Conservation (phyloP, 169 alveolate genomes). For the Eimeria tenella region DNA sequence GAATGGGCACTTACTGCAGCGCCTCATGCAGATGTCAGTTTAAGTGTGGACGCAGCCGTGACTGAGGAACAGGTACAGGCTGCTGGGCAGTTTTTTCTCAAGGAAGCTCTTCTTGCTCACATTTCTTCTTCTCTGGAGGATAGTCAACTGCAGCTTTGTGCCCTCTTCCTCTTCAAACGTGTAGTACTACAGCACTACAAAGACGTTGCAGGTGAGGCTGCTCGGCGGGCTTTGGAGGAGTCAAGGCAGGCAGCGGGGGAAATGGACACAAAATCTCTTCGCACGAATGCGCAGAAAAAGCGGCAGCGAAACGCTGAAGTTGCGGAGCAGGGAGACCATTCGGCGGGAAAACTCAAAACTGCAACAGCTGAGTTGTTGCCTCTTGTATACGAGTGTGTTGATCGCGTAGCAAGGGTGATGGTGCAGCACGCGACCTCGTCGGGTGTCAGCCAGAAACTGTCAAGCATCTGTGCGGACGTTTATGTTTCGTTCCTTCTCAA, state of each 20-base stretch:
- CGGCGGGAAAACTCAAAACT: not conserved
- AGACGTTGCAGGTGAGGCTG: conserved; percentile 65
- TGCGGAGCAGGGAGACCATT: conserved; percentile 2
- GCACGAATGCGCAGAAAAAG: conserved; percentile 37
- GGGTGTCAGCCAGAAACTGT: conserved; percentile 55
- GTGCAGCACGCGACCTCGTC: conserved; percentile 75
- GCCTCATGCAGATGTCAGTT: conserved; percentile 24
- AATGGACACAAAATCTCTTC: conserved; percentile 18
- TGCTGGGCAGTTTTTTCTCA: conserved; percentile 41
- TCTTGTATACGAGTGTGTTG: conserved; percentile 68
- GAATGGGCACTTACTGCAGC: not conserved
- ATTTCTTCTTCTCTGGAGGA: conserved; percentile 74
- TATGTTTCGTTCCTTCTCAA: conserved; percentile 78
- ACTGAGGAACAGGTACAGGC: conserved; percentile 69
- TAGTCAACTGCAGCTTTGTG: conserved; percentile 74
- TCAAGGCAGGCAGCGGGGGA: conserved; percentile 36
- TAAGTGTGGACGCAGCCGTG: conserved; percentile 18
- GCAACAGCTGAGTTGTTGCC: conserved; percentile 53
- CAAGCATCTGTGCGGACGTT: conserved; percentile 75
- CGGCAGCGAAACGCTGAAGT: conserved; percentile 41
- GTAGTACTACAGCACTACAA: conserved; percentile 78
- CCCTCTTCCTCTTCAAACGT: conserved; percentile 71
- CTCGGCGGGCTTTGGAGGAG: conserved; percentile 45
- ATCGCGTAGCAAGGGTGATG: conserved; percentile 76
- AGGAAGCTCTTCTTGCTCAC: conserved; percentile 79